Evolutionary conservation across 768 basidiomycete genomes (phyloP).

Genomic region (Suillus occidentalis): DNA sequence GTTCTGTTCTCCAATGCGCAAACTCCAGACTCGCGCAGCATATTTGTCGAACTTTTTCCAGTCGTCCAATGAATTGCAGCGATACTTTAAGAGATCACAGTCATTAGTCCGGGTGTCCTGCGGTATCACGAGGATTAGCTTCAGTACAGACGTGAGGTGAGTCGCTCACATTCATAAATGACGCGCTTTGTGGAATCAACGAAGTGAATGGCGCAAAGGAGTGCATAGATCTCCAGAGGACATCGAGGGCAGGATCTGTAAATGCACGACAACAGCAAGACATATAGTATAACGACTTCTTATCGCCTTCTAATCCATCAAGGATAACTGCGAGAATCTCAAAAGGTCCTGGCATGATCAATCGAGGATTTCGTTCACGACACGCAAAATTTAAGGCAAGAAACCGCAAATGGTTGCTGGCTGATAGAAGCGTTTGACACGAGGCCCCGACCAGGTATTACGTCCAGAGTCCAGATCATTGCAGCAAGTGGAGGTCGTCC

Average conservation of each 20-base stretch:
- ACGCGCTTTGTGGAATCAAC: slow-evolving; percentile 5
- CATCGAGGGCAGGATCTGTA: slow-evolving; percentile 8
- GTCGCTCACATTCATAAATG: slow-evolving; percentile 3
- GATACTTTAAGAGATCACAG: background rate
- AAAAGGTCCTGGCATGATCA: slow-evolving; percentile 2
- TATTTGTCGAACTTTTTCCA: slow-evolving; percentile 10
- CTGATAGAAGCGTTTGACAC: background rate
- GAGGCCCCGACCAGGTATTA: background rate
- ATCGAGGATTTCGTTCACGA: too few relatives aligned
- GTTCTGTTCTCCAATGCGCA: slow-evolving; percentile 1
- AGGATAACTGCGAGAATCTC: background rate
- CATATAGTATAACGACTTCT: slow-evolving; percentile 4
- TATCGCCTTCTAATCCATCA: slow-evolving; percentile 6
- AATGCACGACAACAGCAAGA: slow-evolving; percentile 6
- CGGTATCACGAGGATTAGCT: background rate
- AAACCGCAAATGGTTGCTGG: too few relatives aligned
- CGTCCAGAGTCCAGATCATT: background rate
- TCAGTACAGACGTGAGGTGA: background rate
- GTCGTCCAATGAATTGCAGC: background rate
- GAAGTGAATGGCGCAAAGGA: slow-evolving; percentile 6
- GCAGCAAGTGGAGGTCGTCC: background rate
- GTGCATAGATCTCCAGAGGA: slow-evolving; percentile 3
- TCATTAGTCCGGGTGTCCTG: background rate
- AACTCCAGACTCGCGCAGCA: slow-evolving; percentile 6
- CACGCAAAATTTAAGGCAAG: background rate